phyloP scores from a whole-genome alignment of 179 eudicot genomes.

The Dionaea muscipula region DNA sequence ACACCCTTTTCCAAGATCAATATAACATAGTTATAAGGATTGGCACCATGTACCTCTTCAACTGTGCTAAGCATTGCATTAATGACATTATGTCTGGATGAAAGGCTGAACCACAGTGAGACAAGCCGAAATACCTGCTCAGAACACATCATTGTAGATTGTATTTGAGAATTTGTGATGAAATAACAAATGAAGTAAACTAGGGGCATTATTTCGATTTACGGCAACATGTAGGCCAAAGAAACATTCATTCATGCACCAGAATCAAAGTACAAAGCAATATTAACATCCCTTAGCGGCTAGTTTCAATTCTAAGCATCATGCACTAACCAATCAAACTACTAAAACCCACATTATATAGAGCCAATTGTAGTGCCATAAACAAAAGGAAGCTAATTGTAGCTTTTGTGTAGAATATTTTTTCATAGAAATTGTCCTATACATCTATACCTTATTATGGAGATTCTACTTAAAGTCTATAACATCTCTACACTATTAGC shows the following conservation, averaged over 20 bases:
- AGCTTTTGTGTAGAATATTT: too few species aligned
- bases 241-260: not conserved
- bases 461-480: too few species aligned
- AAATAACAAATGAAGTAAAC: not conserved
- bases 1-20: too few species aligned
- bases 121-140: constrained; percentile 92
- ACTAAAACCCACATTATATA: too few species aligned
- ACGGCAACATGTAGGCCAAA: not conserved
- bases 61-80: constrained; percentile 67
- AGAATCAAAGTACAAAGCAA: too few species aligned
- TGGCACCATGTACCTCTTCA: constrained; percentile 45
- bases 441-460: too few species aligned
- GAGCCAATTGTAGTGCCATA: too few species aligned
- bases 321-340: too few species aligned
- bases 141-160: not conserved
- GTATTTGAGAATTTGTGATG: not conserved
- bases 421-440: too few species aligned
- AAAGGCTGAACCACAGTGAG: constrained; percentile 91
- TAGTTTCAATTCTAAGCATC: not conserved
- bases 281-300: not conserved
- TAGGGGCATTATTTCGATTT: not conserved
- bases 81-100: constrained; percentile 61
- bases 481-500: too few species aligned
- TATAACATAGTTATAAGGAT: not conserved
- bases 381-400: too few species aligned